Evolutionary conservation across 2,329 filamentous ascomycete genomes (phyloP), one percentile per base, ranked within the genome.

Genomic region (Colletotrichum graminicola): DNA sequence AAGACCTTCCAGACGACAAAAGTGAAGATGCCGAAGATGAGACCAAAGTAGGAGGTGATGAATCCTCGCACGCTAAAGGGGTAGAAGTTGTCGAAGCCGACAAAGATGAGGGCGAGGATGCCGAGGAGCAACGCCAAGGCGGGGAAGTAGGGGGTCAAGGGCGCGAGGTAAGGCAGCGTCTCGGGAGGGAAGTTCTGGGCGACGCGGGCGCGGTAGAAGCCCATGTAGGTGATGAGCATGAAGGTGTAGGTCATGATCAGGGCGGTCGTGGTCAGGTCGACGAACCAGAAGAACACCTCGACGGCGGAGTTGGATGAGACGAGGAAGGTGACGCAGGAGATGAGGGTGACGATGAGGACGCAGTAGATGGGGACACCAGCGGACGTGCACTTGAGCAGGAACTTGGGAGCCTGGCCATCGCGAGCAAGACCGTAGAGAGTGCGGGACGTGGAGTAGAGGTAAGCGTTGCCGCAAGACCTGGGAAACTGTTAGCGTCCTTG

Each of bases 1-100:
- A 88, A 67, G 1, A 92, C 11, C 80, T 94, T 94, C 89, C 91
- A 94, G 6, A 84, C 86, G 3, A 91, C 36, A 76, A 88, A 94
- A 12, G 94, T 81, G 6, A 84, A 76, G 47, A 85, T 75, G 63
- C 86, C 87, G 75, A 88, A 88, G 5, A 84, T 83, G 39, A 89
- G 79, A 11, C 82, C 85, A 75, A 89, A 87, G 77, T 89, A 89
- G 21, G 81, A 82, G 2, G 87, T 86, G 62, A 89, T 74, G 77
- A 89, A 89, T 54, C 82, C 81, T 12, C 84, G 80, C 0, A 82
- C 80, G 49, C 78, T 83, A 74, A 84, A 88, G 8, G 87, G 86
- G 70, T 83, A 80, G 73, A 90, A 89, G 29, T 84, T 80, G 70
- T 88, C 84, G 67, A 88, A 89, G 21, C 89, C 87, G 55, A 89